Base-by-base conservation (phyloP, 352 stramenopile species). In the Halophytophthora polymorphica region DNA sequence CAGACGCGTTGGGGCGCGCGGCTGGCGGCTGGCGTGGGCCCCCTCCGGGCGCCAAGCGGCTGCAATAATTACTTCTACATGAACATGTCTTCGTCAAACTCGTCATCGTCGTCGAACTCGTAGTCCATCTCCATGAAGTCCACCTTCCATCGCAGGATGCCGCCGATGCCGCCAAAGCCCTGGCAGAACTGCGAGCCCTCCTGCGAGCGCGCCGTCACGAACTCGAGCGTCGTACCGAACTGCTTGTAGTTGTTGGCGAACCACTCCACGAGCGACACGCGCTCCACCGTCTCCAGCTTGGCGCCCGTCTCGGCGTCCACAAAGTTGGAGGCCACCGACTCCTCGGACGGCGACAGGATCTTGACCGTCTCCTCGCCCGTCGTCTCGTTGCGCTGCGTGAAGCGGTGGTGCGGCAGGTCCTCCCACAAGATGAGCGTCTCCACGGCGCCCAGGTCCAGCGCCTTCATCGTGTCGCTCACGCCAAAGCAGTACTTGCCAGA, bases 351-450 rank as follows among this genome's bases (percentile, higher is more conserved):
- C 17, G 80, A 88, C 48, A 95, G 53, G 21, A 93, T 85, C 73
- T 93, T 95, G 47, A 64, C 36, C 28, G 59, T 88, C 60, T 98
- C 91, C 19, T 84, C 83, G 14, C 76, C 76, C 5, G 96, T 98
- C 10, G 77, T 76, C 47, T 96, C 91, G 77, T 99, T 98, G 33
- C 94, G 87, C 53, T 99, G 71, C 45, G 90, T 84, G 47, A 97
- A 88, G 45, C 97, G 90, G 68, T 98, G 85, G 53, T 98, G 80
- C 40, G 97, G 93, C 44, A 99, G 75, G 56, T 99, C 98, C 62
- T 99, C 97, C 95, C 96, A 99, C 35, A 99, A 81, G 52, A 99
- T 99, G n/a, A 99, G 77, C 54, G 96, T 99, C 85, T 99, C 97
- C 0, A 99, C 96, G 0, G 97, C 96, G 35, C 97, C 97, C 42